phyloP scores from a whole-genome alignment of 2,329 filamentous ascomycete species.

The Colletotrichum echinochloae region DNA sequence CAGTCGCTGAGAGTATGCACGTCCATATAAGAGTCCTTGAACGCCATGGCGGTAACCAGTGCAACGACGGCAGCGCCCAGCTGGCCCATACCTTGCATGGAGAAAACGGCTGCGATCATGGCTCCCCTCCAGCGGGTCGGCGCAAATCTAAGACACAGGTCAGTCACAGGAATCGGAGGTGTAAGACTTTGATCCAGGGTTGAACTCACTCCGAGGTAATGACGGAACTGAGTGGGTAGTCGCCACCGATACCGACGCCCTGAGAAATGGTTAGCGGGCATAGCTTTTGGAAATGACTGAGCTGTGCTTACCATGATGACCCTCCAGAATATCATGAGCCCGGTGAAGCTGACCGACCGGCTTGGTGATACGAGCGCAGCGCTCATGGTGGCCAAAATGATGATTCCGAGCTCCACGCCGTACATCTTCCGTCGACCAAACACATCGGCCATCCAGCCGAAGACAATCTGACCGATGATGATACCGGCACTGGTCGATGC shows the following conservation, averaged over 20 bases:
- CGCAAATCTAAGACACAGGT: constrained; percentile 68
- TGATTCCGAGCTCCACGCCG: constrained; percentile 79
- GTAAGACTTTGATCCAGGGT: background rate
- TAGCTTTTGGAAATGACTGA: background rate
- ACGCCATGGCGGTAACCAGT: constrained; percentile 74
- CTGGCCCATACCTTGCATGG: constrained; percentile 88
- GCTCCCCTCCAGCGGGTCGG: constrained; percentile 84
- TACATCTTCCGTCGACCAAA: constrained; percentile 87
- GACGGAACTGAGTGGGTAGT: constrained; percentile 84
- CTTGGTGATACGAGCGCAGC: constrained; percentile 74
- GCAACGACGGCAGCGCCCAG: constrained; percentile 77
- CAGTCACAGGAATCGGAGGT: background rate
- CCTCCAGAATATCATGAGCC: constrained; percentile 79
- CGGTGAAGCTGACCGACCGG: constrained; percentile 68
- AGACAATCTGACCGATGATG: constrained; percentile 80
- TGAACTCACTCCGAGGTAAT: constrained; percentile 77
- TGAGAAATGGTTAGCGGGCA: constrained; percentile 38
- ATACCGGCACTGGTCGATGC: constrained; percentile 85
- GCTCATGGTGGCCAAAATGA: constrained; percentile 77
- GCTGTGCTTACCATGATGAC: constrained; percentile 70
- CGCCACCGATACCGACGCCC: constrained; percentile 82
- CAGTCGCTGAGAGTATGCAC: constrained; percentile 61
- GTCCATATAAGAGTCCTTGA: constrained; percentile 63
- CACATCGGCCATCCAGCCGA: constrained; percentile 81
- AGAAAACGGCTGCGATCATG: constrained; percentile 87